Conservation (phyloP, 257 asterid genomes). For the Petunia axillaris region DNA sequence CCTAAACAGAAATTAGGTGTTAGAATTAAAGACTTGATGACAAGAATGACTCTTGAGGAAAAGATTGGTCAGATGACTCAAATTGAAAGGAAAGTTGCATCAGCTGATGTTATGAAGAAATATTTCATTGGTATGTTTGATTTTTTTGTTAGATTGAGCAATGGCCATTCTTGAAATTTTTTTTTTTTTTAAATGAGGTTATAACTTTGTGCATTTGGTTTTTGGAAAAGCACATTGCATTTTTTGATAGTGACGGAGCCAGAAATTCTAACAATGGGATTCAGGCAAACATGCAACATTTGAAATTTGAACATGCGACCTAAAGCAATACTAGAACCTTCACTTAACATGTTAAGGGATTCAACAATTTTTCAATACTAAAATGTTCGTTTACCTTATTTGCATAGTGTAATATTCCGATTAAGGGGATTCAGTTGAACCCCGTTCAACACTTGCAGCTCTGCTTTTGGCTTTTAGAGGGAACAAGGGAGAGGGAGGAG, state of each 20-base stretch:
- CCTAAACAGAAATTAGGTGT: slow-evolving; percentile 18
- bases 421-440: too few relatives aligned
- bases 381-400: too few relatives aligned
- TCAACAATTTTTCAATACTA: too few relatives aligned
- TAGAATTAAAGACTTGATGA: slow-evolving; percentile 17
- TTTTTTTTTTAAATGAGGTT: not conserved
- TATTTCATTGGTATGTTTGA: slow-evolving; percentile 21
- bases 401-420: too few relatives aligned
- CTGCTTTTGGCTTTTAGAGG: not conserved
- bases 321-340: too few relatives aligned
- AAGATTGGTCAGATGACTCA: slow-evolving; percentile 24
- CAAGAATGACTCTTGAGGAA: slow-evolving; percentile 22
- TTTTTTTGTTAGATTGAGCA: not conserved
- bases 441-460: too few relatives aligned
- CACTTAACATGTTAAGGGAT: too few relatives aligned
- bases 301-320: too few relatives aligned
- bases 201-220: not conserved
- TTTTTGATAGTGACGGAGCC: too few relatives aligned
- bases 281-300: too few relatives aligned
- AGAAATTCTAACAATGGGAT: too few relatives aligned
- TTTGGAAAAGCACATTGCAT: not conserved
- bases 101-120: slow-evolving; percentile 13
- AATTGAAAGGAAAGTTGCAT: slow-evolving; percentile 22
- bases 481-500: not conserved
- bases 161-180: not conserved